Conservation (phyloP, 2,329 filamentous ascomycete genomes). For the Aurifilum marmelostoma region DNA sequence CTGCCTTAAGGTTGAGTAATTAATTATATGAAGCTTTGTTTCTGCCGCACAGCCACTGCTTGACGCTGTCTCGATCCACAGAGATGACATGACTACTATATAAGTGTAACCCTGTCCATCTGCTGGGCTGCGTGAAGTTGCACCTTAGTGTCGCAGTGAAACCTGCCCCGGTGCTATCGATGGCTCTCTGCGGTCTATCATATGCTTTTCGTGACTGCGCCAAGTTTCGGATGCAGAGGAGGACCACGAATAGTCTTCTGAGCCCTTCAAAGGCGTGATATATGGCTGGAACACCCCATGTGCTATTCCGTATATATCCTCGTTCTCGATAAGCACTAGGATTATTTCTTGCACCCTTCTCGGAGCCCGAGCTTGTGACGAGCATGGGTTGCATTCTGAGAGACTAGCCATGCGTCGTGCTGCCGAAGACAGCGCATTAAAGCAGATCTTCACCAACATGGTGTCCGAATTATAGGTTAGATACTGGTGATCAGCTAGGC, state of each 20-base stretch:
- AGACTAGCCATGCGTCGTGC: neutral
- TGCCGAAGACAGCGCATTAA: too few relatives aligned
- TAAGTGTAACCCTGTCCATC: neutral
- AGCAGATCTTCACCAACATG: neutral
- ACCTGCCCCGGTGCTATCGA: neutral
- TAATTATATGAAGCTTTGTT: neutral
- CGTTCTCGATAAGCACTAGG: neutral
- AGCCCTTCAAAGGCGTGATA: neutral
- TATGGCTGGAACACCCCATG: neutral
- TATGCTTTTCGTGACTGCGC: neutral
- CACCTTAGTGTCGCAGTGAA: neutral
- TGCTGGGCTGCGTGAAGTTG: neutral
- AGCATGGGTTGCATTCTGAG: neutral
- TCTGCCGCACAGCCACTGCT: neutral
- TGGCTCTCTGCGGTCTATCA: neutral
- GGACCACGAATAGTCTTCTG: neutral
- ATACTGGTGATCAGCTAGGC: too few relatives aligned
- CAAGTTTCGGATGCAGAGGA: neutral
- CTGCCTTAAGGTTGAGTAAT: too few relatives aligned
- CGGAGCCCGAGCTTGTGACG: neutral
- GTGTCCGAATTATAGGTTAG: neutral
- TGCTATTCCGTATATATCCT: neutral
- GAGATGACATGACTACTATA: neutral
- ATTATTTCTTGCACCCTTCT: neutral
- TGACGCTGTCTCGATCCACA: neutral